Base-by-base conservation (phyloP, 2,329 filamentous ascomycete species). In the Aspergillus sp. region DNA sequence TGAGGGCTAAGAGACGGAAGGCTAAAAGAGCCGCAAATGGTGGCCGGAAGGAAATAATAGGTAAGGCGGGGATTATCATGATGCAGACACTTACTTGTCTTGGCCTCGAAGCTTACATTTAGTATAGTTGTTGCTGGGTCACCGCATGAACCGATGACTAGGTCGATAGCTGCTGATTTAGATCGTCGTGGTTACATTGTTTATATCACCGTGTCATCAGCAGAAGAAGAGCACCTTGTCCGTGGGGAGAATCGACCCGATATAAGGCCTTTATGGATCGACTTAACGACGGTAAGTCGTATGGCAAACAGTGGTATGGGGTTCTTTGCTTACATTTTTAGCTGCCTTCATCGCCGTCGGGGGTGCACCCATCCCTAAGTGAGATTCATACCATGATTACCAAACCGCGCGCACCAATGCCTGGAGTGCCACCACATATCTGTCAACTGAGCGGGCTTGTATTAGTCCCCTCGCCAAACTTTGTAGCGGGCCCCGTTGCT, bases 131-230 rank as follows among this genome's bases (percentile, higher is more conserved):
- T 98, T 61, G 92, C 92, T 21, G 93, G 93, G n/a, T 92, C 91
- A 19, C 90, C 91, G 6, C 86, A 88, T 50, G 87, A 96, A 67
- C 90, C 93, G 15, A 82, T 97, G 69, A 93, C 91, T 6, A 89
- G 88, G 68, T 91, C 91, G 11, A 80, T 98, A 54, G 87, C 91
- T 2, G 77, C 93, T 48, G 95, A 99, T 70, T 80, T 99, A 64
- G 95, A 98, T 77, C 83, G 92, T 59, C 86, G 92, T 63, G 95
- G 95, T 4, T 98, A 96, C 73, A 90, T 98, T 60, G 91, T 98
- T 56, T 99, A 92, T 73, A 82, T 99, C 59, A 90, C 96, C 1
- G 93, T 92, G 68, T 89, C 86, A 62, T 91, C 86, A n/a, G 78
- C 87, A 58, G 90, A 96, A 67, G 93, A 98, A 65, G 92, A 98